A percentile compares a stretch with the other conserved stretches of the same genome.
phyloP scores from a whole-genome alignment of 257 asterid species.

The Solanum megistacrolobum region DNA sequence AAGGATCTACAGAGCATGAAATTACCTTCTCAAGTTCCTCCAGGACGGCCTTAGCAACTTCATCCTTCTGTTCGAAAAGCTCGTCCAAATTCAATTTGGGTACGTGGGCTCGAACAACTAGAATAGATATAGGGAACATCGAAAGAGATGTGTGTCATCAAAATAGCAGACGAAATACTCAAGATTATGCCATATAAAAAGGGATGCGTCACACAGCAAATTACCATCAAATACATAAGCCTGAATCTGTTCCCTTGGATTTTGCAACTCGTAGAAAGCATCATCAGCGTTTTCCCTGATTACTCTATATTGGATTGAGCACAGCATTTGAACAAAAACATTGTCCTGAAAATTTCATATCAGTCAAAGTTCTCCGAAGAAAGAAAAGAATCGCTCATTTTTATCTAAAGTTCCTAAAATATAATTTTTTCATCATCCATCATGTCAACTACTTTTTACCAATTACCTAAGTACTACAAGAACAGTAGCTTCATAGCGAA shows the following conservation, averaged over 20 bases:
- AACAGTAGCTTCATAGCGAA: background rate
- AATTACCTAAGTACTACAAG: background rate
- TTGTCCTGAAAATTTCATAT: conserved; percentile 57
- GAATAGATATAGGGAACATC: background rate
- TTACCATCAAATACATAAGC: conserved; percentile 94
- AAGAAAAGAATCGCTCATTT: background rate
- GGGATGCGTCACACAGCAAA: background rate
- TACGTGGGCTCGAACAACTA: conserved; percentile 94
- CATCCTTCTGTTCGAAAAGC: conserved; percentile 85
- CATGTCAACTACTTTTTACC: background rate
- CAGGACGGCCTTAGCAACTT: conserved; percentile 85
- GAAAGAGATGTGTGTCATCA: background rate
- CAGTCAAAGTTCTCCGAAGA: background rate
- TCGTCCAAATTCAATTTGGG: conserved; percentile 89
- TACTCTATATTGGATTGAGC: conserved; percentile 88
- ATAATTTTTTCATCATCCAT: background rate
- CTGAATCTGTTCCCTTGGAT: conserved; percentile 85
- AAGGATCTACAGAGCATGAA: background rate
- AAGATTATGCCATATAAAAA: background rate
- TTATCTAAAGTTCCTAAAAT: background rate
- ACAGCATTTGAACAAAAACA: conserved; percentile 86
- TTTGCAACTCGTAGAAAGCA: conserved; percentile 90
- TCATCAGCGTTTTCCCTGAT: conserved; percentile 75
- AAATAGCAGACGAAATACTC: background rate
- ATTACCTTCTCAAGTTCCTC: conserved; percentile 93